Conservation (phyloP, 2,329 filamentous ascomycete genomes). For the Dichotomopilus funicola region DNA sequence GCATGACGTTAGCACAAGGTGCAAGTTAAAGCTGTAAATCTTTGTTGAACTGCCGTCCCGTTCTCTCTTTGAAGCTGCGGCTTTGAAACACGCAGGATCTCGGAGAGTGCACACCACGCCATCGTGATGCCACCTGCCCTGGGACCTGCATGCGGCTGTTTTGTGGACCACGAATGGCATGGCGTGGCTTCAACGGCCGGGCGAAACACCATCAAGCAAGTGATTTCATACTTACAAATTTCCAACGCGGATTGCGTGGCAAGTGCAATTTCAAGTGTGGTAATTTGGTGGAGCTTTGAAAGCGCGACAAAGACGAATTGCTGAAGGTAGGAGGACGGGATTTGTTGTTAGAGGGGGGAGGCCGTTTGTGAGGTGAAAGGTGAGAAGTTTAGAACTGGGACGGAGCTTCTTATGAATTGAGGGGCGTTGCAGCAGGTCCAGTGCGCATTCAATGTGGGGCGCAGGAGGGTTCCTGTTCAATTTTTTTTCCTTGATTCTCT, state of each 20-base stretch:
- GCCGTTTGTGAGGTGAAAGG: slow-evolving; percentile 4
- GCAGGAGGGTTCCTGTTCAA: slow-evolving; percentile 21
- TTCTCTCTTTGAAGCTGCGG: not conserved
- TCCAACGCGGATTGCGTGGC: not conserved
- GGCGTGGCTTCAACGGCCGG: not conserved
- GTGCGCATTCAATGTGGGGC: slow-evolving; percentile 18
- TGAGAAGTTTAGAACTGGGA: slow-evolving; percentile 10
- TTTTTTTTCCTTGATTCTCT: slow-evolving; percentile 20
- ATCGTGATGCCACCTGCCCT: not conserved
- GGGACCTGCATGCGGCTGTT: not conserved
- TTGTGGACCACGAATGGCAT: slow-evolving; percentile 5
- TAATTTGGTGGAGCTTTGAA: not conserved
- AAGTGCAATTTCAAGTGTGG: not conserved
- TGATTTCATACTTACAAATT: slow-evolving; percentile 5
- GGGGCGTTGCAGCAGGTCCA: slow-evolving; percentile 12
- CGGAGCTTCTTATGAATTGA: slow-evolving; percentile 21
- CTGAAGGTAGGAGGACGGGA: not conserved
- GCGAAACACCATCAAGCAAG: not conserved
- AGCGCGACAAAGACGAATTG: not conserved
- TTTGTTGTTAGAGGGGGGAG: no score
- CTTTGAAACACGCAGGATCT: not conserved
- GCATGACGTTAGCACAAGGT: slow-evolving; percentile 12
- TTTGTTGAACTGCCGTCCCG: not conserved
- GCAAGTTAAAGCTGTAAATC: not conserved
- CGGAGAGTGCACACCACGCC: not conserved